A percentile compares a stretch with the other conserved stretches of the same genome.
These are phyloP conservation scores for Leccinum barrowsii DNA, from an alignment of 768 basidiomycete species.

Conservation along the genomic window DNA sequence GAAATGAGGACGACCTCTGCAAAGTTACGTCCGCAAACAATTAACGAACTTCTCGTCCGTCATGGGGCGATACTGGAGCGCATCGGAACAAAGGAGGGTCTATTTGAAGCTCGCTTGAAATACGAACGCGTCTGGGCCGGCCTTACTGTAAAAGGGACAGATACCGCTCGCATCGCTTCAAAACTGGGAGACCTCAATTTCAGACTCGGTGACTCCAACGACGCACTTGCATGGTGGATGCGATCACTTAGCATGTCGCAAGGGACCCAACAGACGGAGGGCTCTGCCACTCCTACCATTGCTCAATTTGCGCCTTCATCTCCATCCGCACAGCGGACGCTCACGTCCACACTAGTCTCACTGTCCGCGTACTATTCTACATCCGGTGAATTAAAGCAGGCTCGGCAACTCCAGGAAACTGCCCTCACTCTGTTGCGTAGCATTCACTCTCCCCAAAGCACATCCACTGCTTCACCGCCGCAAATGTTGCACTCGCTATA, in stretches of 20 bases:
- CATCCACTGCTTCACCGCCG: slow-evolving; percentile 46
- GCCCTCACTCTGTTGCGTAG: slow-evolving; percentile 54
- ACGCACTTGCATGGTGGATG: slow-evolving; percentile 68
- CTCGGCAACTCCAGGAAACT: slow-evolving; percentile 53
- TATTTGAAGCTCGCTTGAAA: slow-evolving; percentile 51
- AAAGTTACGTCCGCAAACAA: slow-evolving; percentile 46
- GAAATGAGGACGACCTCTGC: slow-evolving; percentile 37
- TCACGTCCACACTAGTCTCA: slow-evolving; percentile 62
- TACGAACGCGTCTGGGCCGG: slow-evolving; percentile 58
- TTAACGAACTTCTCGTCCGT: slow-evolving; percentile 51
- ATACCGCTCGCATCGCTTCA: slow-evolving; percentile 53
- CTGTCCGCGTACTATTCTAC: slow-evolving; percentile 68
- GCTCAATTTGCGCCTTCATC: slow-evolving; percentile 46
- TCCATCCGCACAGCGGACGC: slow-evolving; percentile 59
- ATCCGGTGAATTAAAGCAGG: slow-evolving; percentile 51
- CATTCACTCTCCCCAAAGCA: slow-evolving; percentile 44
- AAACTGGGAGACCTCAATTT: slow-evolving; percentile 67
- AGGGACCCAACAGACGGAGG: slow-evolving; percentile 26
- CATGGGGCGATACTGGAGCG: slow-evolving; percentile 59
- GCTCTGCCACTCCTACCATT: slow-evolving; percentile 24
- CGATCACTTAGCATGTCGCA: slow-evolving; percentile 49
- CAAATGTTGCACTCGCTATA: slow-evolving; percentile 63
- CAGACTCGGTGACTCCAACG: slow-evolving; percentile 48
- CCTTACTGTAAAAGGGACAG: slow-evolving; percentile 36
- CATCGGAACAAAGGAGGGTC: slow-evolving; percentile 48